A percentile compares a stretch with the other conserved stretches of the same genome.
Evolutionary conservation across 2,329 filamentous ascomycete genomes (phyloP).

Genomic region (Leptoxyphium fumago): DNA sequence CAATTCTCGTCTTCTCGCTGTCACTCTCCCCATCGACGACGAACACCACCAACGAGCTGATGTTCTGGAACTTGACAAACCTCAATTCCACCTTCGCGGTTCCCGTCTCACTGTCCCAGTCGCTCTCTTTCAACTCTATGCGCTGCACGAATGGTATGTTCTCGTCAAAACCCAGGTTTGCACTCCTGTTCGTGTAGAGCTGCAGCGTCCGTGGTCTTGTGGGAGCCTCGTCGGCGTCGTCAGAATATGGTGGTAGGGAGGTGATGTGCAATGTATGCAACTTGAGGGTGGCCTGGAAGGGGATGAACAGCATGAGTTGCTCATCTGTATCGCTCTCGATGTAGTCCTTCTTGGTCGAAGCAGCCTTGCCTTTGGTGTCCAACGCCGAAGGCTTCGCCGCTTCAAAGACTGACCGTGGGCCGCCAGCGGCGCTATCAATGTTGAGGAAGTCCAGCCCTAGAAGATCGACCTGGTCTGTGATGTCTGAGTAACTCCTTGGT

Average conservation of each 20-base stretch:
- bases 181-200: slow-evolving; percentile 74
- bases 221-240: slow-evolving; percentile 58
- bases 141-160: slow-evolving; percentile 68
- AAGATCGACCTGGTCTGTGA: slow-evolving; percentile 68
- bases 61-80: slow-evolving; percentile 96
- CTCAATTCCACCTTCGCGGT: slow-evolving; percentile 48
- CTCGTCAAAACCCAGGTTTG: slow-evolving; percentile 89
- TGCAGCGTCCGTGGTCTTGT: slow-evolving; percentile 73
- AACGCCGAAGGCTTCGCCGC: slow-evolving; percentile 48
- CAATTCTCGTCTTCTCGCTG: slow-evolving; percentile 71
- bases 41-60: slow-evolving; percentile 74
- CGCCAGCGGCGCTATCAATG: slow-evolving; percentile 60
- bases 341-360: slow-evolving; percentile 49
- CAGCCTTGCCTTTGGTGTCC: slow-evolving; percentile 37
- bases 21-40: slow-evolving; percentile 69
- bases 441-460: slow-evolving; percentile 79
- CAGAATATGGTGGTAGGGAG: slow-evolving; percentile 50
- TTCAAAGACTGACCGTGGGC: slow-evolving; percentile 62
- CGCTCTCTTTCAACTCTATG: slow-evolving; percentile 55
- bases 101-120: slow-evolving; percentile 50
- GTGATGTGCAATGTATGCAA: slow-evolving; percentile 80
- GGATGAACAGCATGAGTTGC: slow-evolving; percentile 83
- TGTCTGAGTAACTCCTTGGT: slow-evolving; percentile 68
- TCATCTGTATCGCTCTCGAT: slow-evolving; percentile 95
- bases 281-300: slow-evolving; percentile 78